phyloP scores from a whole-genome alignment of 345 rosid species.

The Heritiera littoralis region DNA sequence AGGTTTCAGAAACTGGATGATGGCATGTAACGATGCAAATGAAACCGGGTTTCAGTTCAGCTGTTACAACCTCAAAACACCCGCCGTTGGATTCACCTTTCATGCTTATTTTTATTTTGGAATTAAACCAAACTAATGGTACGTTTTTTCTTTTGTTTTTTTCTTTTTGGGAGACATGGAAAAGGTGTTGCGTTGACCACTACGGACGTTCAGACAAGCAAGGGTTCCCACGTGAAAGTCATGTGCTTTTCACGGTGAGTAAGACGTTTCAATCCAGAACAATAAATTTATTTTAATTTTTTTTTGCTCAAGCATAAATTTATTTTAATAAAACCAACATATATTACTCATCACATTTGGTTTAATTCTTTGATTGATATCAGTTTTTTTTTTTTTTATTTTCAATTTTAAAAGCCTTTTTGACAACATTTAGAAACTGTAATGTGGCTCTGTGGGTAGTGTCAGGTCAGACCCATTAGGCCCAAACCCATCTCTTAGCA shows the following conservation, averaged over 20 bases:
- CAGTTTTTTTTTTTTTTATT: too few relatives aligned
- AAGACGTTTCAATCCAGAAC: not conserved
- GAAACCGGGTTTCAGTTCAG: conserved; percentile 6
- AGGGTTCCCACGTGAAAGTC: not conserved
- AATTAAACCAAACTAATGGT: not conserved
- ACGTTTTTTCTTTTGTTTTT: not conserved
- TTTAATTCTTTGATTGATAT: too few relatives aligned
- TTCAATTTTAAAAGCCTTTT: too few relatives aligned
- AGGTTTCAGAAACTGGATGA: not conserved
- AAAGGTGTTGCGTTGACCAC: too few relatives aligned
- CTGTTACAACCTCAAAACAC: not conserved
- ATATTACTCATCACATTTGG: too few relatives aligned
- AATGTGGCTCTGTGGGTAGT: not conserved
- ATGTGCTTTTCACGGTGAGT: conserved; percentile 1
- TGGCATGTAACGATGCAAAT: conserved; percentile 8
- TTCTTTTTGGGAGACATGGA: not conserved
- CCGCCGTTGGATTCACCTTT: not conserved
- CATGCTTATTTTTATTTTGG: not conserved
- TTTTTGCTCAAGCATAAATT: too few relatives aligned
- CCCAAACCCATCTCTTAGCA: not conserved
- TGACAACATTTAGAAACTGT: too few relatives aligned
- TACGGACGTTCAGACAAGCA: not conserved
- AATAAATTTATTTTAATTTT: too few relatives aligned
- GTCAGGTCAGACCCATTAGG: not conserved
- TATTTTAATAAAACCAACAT: too few relatives aligned